Percentiles rank a stretch among this genome's conserved stretches.
phyloP scores from a whole-genome alignment of 208 protist genomes.

The Acanthamoeba royreba region DNA sequence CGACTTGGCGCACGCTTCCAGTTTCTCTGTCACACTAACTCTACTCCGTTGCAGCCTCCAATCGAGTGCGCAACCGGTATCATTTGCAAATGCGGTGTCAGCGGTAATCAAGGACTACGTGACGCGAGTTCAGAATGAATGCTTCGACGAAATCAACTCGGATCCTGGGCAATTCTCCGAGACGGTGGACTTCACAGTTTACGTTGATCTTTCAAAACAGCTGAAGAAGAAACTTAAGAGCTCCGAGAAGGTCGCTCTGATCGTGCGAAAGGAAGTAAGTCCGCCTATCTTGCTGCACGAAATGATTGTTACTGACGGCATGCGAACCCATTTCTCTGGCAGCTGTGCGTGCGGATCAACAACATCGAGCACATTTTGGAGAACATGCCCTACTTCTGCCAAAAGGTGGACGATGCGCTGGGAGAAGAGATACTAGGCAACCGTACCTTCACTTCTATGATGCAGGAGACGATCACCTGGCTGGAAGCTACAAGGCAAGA shows the following conservation, averaged over 20 bases:
- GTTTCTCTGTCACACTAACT: background rate
- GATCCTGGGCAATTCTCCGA: constrained; percentile 1
- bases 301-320: background rate
- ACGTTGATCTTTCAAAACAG: constrained; percentile 21
- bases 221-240: constrained; percentile 27
- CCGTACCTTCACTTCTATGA: background rate
- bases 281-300: background rate
- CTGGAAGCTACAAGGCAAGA: background rate
- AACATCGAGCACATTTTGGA: background rate
- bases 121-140: background rate
- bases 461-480: background rate
- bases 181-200: constrained; percentile 26
- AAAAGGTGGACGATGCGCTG: background rate
- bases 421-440: background rate
- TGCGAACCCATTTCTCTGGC: background rate
- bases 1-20: background rate
- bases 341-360: constrained; percentile 44
- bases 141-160: constrained; percentile 30
- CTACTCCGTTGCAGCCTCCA: background rate
- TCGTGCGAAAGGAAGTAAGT: background rate
- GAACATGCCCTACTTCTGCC: background rate
- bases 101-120: constrained; percentile 1
- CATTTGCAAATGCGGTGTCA: background rate
- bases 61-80: background rate
- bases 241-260: background rate